These are phyloP conservation scores for Fusarium sororula DNA, from an alignment of 2,329 filamentous ascomycete species.

Conservation along the genomic window DNA sequence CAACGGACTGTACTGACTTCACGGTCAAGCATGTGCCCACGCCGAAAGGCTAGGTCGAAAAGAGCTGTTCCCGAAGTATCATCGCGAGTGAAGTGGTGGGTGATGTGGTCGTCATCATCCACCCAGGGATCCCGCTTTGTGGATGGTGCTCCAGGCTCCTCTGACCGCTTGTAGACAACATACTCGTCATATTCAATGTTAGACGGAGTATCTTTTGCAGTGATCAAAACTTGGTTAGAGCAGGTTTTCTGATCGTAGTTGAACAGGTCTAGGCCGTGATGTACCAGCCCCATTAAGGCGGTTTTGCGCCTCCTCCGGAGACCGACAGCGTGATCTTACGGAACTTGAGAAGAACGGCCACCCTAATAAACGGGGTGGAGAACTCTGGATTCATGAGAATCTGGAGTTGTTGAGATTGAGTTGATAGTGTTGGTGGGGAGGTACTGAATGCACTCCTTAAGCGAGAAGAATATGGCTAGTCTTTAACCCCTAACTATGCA, in stretches of 20 bases:
- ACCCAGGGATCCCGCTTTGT: constrained; percentile 1
- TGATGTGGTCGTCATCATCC: constrained; percentile 41
- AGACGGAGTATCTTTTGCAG: constrained; percentile 41
- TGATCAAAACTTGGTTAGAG: constrained; percentile 48
- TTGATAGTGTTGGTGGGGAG: neutral
- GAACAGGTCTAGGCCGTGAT: constrained; percentile 49
- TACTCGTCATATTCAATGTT: constrained; percentile 52
- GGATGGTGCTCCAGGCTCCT: constrained; percentile 13
- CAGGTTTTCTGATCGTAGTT: constrained; percentile 49
- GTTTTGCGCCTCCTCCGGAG: constrained; percentile 37
- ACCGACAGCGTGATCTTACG: constrained; percentile 37
- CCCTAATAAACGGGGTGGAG: constrained; percentile 35
- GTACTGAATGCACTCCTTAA: neutral
- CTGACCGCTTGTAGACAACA: constrained; percentile 46
- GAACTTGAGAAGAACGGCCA: constrained; percentile 37
- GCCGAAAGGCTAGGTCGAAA: constrained; percentile 47
- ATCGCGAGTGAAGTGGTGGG: constrained; percentile 47
- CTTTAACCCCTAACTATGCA: neutral
- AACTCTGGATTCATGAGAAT: constrained; percentile 36
- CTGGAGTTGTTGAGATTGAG: neutral
- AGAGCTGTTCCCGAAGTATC: constrained; percentile 45
- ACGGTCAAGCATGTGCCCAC: constrained; percentile 43
- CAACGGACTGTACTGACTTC: constrained; percentile 30
- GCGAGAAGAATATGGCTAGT: constrained; percentile 3
- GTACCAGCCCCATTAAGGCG: constrained; percentile 40